Evolutionary conservation across 2,329 filamentous ascomycete genomes (phyloP).

Genomic region (Arthrobotrys entomopaga): DNA sequence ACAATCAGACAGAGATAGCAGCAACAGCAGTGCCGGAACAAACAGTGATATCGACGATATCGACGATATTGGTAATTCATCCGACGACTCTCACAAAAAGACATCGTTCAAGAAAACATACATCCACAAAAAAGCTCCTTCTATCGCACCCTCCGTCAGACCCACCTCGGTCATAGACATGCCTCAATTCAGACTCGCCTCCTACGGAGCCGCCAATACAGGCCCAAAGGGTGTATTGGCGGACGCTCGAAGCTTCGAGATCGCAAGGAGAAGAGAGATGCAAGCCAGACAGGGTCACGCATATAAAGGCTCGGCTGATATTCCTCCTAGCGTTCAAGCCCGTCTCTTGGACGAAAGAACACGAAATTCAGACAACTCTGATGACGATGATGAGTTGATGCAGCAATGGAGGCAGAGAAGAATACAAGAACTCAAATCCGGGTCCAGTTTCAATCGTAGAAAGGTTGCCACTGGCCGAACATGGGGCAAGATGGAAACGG

Average conservation of each 20-base stretch:
- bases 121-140: conserved; percentile 52
- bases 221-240: conserved; percentile 88
- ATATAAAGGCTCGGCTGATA: conserved; percentile 34
- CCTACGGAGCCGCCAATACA: conserved; percentile 53
- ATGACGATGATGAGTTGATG: conserved; percentile 84
- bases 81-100: conserved; percentile 39
- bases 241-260: conserved; percentile 80
- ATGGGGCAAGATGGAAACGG: conserved; percentile 81
- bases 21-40: conserved; percentile 54
- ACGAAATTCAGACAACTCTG: conserved; percentile 62
- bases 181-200: conserved; percentile 53
- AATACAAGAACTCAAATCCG: conserved; percentile 77
- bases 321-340: conserved; percentile 32
- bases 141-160: conserved; percentile 52
- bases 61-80: conserved; percentile 51
- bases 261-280: conserved; percentile 65
- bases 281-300: conserved; percentile 42
- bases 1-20: conserved; percentile 51
- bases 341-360: conserved; percentile 54
- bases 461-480: conserved; percentile 79
- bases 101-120: conserved; percentile 49
- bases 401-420: conserved; percentile 84
- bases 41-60: conserved; percentile 55
- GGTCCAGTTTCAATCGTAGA: conserved; percentile 71
- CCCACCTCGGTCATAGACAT: conserved; percentile 53